Percentiles rank a stretch among this genome's conserved stretches.
These are phyloP conservation scores for Mycosphaerella sp. DNA, from an alignment of 2,329 filamentous ascomycete species.

Conservation along the genomic window DNA sequence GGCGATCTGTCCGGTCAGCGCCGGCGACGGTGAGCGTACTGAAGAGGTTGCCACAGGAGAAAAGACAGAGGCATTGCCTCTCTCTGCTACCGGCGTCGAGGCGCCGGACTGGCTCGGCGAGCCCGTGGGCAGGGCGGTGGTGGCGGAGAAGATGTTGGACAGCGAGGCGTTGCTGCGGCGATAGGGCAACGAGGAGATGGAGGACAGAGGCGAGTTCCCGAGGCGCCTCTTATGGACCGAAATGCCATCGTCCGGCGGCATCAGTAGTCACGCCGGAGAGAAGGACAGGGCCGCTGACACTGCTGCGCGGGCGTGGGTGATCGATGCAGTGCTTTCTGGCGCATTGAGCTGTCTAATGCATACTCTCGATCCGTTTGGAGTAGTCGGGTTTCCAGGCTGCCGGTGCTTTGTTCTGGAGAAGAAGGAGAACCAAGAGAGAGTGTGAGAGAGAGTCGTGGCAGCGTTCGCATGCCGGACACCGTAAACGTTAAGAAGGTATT, in stretches of 20 bases:
- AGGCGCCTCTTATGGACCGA: slow-evolving; percentile 53
- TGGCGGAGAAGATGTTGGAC: slow-evolving; percentile 48
- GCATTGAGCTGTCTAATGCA: background rate
- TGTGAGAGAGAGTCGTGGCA: background rate
- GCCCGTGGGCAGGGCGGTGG: slow-evolving; percentile 37
- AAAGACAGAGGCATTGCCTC: slow-evolving; percentile 38
- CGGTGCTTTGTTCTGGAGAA: background rate
- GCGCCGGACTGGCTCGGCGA: slow-evolving; percentile 38
- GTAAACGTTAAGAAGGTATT: background rate
- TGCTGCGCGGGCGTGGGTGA: background rate
- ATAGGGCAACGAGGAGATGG: slow-evolving; percentile 49
- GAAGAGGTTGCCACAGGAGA: slow-evolving; percentile 36
- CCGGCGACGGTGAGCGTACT: slow-evolving; percentile 36
- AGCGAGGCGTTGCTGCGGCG: slow-evolving; percentile 48
- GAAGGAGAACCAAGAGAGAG: no score
- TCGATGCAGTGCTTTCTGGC: background rate
- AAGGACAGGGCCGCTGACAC: background rate
- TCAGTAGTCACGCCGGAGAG: slow-evolving; percentile 35
- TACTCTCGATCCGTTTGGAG: background rate
- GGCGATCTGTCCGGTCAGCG: slow-evolving; percentile 38
- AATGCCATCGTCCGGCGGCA: slow-evolving; percentile 58
- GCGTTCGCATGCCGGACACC: background rate
- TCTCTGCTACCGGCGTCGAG: slow-evolving; percentile 36
- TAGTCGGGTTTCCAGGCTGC: background rate
- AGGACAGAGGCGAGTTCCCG: slow-evolving; percentile 52